These are phyloP conservation scores for Dichotomocladium elegans DNA, from an alignment of 371 early-diverging fungal species.

Conservation along the genomic window DNA sequence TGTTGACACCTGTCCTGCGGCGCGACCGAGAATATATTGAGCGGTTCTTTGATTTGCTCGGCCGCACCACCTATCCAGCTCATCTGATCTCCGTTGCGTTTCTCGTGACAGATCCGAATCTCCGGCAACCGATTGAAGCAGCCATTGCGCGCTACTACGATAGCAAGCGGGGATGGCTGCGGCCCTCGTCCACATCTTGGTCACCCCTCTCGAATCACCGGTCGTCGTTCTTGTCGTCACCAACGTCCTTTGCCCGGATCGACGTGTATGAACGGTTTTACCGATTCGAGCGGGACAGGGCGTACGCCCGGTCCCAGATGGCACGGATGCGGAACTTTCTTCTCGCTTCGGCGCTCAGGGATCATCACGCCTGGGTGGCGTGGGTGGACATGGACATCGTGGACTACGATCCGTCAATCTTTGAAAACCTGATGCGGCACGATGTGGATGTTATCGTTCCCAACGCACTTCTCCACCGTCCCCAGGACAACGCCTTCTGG, in stretches of 20 bases:
- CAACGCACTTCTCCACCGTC: slow-evolving; percentile 42
- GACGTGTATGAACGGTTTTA: slow-evolving; percentile 43
- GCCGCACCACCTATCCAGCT: slow-evolving; percentile 36
- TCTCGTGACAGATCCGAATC: slow-evolving; percentile 21
- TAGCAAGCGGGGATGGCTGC: slow-evolving; percentile 7
- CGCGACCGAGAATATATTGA: slow-evolving; percentile 23
- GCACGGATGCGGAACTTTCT: slow-evolving; percentile 53
- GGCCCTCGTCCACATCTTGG: too few relatives aligned
- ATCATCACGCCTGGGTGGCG: slow-evolving; percentile 46
- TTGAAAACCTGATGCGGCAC: slow-evolving; percentile 45
- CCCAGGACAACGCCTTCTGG: slow-evolving; percentile 25
- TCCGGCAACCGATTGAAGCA: slow-evolving; percentile 11
- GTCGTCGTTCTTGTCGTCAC: too few relatives aligned
- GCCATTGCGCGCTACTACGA: background rate
- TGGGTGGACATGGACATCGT: slow-evolving; percentile 55
- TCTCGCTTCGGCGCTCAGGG: slow-evolving; percentile 39
- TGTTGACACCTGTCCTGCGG: slow-evolving; percentile 30
- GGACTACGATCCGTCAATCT: slow-evolving; percentile 43
- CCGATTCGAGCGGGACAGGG: slow-evolving; percentile 4
- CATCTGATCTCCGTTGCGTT: slow-evolving; percentile 38
- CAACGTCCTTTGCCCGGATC: slow-evolving; percentile 36
- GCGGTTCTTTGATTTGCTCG: slow-evolving; percentile 40
- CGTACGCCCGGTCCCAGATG: slow-evolving; percentile 42
- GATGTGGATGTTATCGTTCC: slow-evolving; percentile 56
- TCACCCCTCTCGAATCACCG: too few relatives aligned